Base-by-base conservation (phyloP, 441 rosid species). In the Capsella rubella region DNA sequence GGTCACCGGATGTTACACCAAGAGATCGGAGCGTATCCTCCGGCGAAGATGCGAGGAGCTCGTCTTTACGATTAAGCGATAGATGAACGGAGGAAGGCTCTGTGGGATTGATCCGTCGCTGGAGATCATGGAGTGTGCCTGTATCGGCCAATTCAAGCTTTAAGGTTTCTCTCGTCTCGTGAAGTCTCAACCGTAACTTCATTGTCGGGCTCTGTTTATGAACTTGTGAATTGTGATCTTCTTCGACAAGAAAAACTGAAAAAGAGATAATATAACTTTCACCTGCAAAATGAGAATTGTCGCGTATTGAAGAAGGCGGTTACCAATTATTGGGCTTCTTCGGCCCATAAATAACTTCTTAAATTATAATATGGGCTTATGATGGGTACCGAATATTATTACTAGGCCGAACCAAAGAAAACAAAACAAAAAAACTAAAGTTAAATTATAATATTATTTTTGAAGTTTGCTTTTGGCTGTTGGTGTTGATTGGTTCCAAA, bases 1-100 rank as follows among this genome's bases (percentile, higher is more conserved):
- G 86, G 79, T 95, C 97, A 34, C 97, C 97, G 43, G 92, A 70
- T 16, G 89, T 71, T 15, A 89, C 74, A 12, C 97, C 93, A 6
- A 88, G 85, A 25, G 91, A 85, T 2, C 73, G 82, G 59, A 94
- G 77, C 2, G 89, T 73, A 13, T 79, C 82, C 9, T 80, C 69
- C 9, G 86, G 80, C 4, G 88, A 80, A 6, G 89, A 65, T 8
- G 81, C 46, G 15, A 15, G 57, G 46, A 91, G 91, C 69, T 81
- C 90, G 59, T 90, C 87, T 53, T 77, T 90, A 21, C 88, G 74
- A 68, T 91, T 93, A 73, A 87, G 96, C 8, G 95, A 93, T 50
- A 93, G 70, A 39, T 39, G 82, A 69, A 90, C 80, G 15, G 86
- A 77, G 13, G 87, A 76, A 15, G 83, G 64, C 6, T 71, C 39